phyloP scores from a whole-genome alignment of 2,329 filamentous ascomycete genomes.

The Blastomyces gilchristii region DNA sequence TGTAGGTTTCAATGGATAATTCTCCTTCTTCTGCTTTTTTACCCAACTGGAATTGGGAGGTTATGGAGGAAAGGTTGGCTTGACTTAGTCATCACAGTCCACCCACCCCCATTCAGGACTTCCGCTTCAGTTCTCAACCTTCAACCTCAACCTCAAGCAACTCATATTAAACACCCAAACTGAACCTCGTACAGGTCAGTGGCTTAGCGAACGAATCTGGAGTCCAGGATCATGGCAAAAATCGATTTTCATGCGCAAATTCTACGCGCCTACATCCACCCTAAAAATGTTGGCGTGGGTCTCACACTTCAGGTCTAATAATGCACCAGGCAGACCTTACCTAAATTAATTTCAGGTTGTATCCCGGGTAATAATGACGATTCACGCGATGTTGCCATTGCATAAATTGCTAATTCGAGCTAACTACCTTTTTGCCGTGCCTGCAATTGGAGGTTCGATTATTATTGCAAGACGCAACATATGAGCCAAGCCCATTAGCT shows the following conservation, averaged over 20 bases:
- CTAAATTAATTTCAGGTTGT: background rate
- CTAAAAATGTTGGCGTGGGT: background rate
- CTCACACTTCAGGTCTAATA: background rate
- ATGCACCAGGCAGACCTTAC: background rate
- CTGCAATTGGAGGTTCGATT: background rate
- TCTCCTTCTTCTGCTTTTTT: too few species aligned
- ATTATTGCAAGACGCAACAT: background rate
- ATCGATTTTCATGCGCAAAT: background rate
- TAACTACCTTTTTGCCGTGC: background rate
- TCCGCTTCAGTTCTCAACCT: background rate
- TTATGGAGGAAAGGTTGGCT: too few species aligned
- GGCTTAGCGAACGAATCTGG: background rate
- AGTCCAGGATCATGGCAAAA: background rate
- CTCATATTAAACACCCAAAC: background rate
- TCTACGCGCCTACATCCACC: background rate
- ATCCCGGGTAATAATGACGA: background rate
- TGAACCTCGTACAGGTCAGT: background rate
- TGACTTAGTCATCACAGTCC: too few species aligned
- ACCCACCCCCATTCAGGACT: too few species aligned
- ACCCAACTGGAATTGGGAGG: too few species aligned
- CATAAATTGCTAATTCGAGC: background rate
- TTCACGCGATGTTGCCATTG: background rate
- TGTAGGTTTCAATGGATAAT: too few species aligned
- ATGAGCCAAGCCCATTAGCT: background rate
- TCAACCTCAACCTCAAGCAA: background rate